Conservation (phyloP, 2,329 filamentous ascomycete genomes). For the Corniculantispora saksenae region DNA sequence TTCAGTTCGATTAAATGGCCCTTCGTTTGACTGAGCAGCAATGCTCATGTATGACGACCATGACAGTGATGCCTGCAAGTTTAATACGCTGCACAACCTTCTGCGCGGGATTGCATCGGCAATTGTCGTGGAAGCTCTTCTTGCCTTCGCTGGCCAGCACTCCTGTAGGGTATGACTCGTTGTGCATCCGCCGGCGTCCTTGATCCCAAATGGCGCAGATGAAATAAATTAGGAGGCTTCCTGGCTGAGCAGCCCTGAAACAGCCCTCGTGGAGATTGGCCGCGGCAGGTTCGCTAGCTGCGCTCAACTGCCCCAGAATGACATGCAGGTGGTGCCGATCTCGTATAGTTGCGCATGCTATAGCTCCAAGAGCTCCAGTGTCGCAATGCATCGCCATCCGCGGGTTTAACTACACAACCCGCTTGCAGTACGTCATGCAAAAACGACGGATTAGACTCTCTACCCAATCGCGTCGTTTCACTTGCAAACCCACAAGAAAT, state of each 20-base stretch:
- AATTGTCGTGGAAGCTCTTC: too few species aligned
- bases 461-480: neutral
- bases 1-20: too few species aligned
- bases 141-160: too few species aligned
- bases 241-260: conserved; percentile 9
- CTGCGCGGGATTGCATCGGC: too few species aligned
- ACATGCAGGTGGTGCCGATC: neutral
- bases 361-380: neutral
- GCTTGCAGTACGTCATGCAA: neutral
- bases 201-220: neutral
- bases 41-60: too few species aligned
- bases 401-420: neutral
- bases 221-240: conserved; percentile 2
- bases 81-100: too few species aligned
- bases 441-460: neutral
- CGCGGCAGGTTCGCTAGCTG: neutral
- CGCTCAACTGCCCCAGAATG: neutral
- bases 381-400: neutral
- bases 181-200: neutral
- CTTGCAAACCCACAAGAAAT: neutral
- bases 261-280: neutral
- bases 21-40: too few species aligned
- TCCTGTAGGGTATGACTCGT: neutral
- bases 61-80: too few species aligned
- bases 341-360: neutral